phyloP scores from a whole-genome alignment of 2,329 filamentous ascomycete species.

The Botrytis tulipae region DNA sequence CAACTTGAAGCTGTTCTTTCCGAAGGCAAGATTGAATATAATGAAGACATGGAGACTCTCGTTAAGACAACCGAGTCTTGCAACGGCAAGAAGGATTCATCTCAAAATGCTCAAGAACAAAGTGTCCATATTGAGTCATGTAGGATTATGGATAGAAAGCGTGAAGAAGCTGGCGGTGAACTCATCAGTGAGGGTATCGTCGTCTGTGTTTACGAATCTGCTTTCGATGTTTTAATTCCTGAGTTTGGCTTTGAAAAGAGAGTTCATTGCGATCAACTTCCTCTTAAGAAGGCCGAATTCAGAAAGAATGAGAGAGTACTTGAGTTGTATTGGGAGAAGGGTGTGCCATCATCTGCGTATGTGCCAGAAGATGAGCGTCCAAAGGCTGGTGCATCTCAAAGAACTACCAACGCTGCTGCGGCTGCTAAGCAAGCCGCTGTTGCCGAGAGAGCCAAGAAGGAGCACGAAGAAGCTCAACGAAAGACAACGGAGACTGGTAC shows the following conservation, averaged over 20 bases:
- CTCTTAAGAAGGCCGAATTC: conserved; percentile 98
- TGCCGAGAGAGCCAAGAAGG: conserved; percentile 76
- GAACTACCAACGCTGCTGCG: conserved; percentile 71
- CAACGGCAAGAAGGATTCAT: conserved; percentile 99
- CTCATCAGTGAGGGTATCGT: conserved; percentile 95
- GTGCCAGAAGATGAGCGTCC: conserved; percentile 96
- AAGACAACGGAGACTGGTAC: conserved; percentile 94
- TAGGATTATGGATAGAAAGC: conserved; percentile 89
- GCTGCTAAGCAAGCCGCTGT: conserved; percentile 79
- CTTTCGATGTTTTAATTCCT: conserved; percentile 95
- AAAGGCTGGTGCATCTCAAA: conserved; percentile 72
- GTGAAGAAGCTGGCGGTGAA: conserved; percentile 82
- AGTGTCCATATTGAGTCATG: conserved; percentile 98
- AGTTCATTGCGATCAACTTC: conserved; percentile 96
- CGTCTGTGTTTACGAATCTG: conserved; percentile 95
- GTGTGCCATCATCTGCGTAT: conserved; percentile 91
- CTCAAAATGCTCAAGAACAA: conserved; percentile 95
- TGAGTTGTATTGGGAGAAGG: conserved; percentile 99
- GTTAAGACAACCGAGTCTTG: conserved; percentile 92
- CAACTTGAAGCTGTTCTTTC: conserved; percentile 87
- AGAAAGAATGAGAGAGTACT: conserved; percentile 92
- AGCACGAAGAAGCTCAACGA: conserved; percentile 85
- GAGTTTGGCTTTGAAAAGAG: conserved; percentile 99
- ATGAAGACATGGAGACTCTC: conserved; percentile 82
- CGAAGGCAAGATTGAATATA: conserved; percentile 77